A percentile compares a stretch with the other conserved stretches of the same genome.
phyloP scores from a whole-genome alignment of 2,329 filamentous ascomycete species.

The Claviceps capensis region DNA sequence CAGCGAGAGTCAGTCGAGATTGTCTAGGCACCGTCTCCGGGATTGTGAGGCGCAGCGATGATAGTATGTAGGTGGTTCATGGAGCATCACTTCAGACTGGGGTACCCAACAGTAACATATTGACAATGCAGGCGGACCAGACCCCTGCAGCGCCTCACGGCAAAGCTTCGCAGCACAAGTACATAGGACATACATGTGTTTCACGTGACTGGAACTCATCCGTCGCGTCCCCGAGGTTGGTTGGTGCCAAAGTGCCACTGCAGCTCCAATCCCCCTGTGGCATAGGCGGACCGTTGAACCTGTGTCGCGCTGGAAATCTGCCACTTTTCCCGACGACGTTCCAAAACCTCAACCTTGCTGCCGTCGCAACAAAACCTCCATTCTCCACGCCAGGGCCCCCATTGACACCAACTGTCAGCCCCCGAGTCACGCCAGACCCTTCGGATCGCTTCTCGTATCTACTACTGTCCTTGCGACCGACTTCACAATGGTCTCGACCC shows the following conservation, averaged over 20 bases:
- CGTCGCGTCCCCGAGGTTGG: neutral
- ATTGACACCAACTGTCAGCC: conserved; percentile 30
- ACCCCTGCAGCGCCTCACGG: neutral
- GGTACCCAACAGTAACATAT: neutral
- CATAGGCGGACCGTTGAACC: conserved; percentile 4
- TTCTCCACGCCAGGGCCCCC: conserved; percentile 26
- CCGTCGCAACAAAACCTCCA: conserved; percentile 26
- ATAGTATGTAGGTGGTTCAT: neutral
- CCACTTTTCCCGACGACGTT: conserved; percentile 33
- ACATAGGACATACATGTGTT: neutral
- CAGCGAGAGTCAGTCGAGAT: neutral
- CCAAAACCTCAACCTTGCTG: conserved; percentile 26
- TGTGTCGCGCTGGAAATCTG: conserved; percentile 23
- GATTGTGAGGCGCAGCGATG: neutral
- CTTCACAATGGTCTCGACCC: conserved; percentile 49
- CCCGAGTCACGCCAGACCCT: conserved; percentile 20
- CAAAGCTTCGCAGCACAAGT: neutral
- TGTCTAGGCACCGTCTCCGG: neutral
- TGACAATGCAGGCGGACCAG: neutral
- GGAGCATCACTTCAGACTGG: neutral
- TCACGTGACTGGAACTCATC: neutral
- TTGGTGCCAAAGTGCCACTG: neutral
- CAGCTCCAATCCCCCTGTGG: neutral
- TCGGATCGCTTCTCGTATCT: conserved; percentile 22
- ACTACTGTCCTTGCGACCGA: conserved; percentile 28